Percentiles rank a stretch among this genome's conserved stretches.
phyloP scores from a whole-genome alignment of 179 eudicot species.

The Spergularia azorica region DNA sequence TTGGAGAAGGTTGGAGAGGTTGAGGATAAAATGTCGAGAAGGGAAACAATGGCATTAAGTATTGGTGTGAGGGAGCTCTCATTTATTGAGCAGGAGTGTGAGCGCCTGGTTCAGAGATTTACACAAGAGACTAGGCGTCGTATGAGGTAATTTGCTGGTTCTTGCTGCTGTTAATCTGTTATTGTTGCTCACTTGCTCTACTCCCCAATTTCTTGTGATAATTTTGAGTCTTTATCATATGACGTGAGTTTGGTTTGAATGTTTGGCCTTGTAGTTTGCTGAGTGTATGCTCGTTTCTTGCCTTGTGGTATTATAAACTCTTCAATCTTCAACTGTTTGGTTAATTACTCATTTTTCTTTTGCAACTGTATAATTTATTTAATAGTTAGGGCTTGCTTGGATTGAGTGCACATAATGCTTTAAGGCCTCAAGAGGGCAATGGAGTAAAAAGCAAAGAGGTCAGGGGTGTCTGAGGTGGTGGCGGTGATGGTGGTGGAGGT shows the following conservation, averaged over 20 bases:
- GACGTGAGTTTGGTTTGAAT: background rate
- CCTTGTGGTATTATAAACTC: background rate
- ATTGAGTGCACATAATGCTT: background rate
- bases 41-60: conserved; percentile 62
- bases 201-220: background rate
- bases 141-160: conserved; percentile 46
- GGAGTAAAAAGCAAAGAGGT: no score
- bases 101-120: conserved; percentile 58
- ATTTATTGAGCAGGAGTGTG: conserved; percentile 67
- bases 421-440: no score
- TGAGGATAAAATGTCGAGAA: conserved; percentile 53
- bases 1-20: conserved; percentile 61
- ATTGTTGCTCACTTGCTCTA: background rate
- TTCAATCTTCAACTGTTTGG: background rate
- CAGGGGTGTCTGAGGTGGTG: no score
- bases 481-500: no score
- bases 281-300: background rate
- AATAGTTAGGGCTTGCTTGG: background rate
- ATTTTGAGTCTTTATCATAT: background rate
- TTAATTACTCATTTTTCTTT: background rate
- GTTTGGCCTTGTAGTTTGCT: background rate
- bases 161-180: conserved; percentile 16
- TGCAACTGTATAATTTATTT: background rate
- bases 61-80: conserved; percentile 77
- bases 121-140: conserved; percentile 38